Evolutionary conservation across 2,329 filamentous ascomycete genomes (phyloP).

Genomic region (Trichoderma hamatum): DNA sequence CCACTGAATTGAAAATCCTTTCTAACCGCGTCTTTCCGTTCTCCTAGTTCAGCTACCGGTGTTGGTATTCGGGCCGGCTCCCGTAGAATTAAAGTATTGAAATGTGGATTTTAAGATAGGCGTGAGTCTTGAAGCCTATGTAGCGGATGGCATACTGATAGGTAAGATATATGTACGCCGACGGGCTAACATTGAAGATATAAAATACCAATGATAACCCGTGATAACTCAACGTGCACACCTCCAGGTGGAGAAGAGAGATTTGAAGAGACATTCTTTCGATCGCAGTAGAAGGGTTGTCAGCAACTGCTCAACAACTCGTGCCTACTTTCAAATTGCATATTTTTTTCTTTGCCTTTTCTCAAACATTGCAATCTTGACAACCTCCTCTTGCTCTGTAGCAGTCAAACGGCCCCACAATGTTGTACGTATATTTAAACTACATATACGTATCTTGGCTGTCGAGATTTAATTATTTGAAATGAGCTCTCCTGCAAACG

Average conservation of each 20-base stretch:
- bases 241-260: neutral
- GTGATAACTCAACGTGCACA: neutral
- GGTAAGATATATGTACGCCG: neutral
- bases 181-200: neutral
- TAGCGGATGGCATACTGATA: neutral
- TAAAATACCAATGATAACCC: neutral
- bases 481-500: accelerated
- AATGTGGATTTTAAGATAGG: neutral
- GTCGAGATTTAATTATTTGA: neutral
- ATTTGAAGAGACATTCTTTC: neutral
- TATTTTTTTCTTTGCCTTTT: neutral
- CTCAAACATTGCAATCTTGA: neutral
- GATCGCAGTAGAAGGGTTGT: too few species aligned
- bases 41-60: neutral
- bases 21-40: neutral
- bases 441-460: neutral
- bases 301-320: too few species aligned
- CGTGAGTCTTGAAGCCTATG: neutral
- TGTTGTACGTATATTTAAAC: neutral
- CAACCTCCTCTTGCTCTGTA: too few species aligned
- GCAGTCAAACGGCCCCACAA: too few species aligned
- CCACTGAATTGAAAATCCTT: neutral
- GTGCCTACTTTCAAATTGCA: neutral
- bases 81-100: neutral
- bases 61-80: neutral